phyloP scores from a whole-genome alignment of 192 early-diverging fungal species.

The Coemansia sp. region DNA sequence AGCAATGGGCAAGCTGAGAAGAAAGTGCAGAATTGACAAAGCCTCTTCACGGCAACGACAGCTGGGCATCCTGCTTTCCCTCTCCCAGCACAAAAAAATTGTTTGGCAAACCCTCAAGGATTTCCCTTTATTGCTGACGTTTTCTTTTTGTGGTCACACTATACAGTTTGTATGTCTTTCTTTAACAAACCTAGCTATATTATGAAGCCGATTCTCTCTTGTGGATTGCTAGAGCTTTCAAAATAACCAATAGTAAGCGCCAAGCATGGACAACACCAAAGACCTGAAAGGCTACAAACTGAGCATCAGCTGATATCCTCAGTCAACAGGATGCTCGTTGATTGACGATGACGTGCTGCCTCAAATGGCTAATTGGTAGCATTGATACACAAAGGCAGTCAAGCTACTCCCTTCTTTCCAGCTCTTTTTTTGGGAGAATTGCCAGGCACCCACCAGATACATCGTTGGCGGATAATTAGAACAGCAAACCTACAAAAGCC shows the following conservation, averaged over 20 bases:
- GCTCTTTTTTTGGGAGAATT: neutral
- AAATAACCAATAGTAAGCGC: neutral
- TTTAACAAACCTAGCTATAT: no score
- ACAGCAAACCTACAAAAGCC: neutral
- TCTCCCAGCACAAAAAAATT: neutral
- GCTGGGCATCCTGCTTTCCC: no score
- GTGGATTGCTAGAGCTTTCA: neutral
- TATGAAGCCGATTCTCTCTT: no score
- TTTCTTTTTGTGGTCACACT: neutral
- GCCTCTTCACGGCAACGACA: no score
- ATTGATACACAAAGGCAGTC: neutral
- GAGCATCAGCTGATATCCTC: neutral
- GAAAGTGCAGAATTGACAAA: no score
- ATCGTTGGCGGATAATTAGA: neutral
- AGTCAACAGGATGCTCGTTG: neutral
- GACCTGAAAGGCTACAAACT: neutral
- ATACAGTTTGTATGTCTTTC: neutral
- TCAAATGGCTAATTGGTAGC: no score
- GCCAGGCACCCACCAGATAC: neutral
- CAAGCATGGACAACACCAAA: neutral
- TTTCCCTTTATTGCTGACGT: neutral
- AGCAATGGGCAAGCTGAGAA: neutral
- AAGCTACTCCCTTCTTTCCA: neutral
- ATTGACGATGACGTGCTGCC: neutral
- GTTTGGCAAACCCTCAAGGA: neutral